These are phyloP conservation scores for Combretum micranthum DNA, from an alignment of 345 rosid genomes.

Conservation along the genomic window DNA sequence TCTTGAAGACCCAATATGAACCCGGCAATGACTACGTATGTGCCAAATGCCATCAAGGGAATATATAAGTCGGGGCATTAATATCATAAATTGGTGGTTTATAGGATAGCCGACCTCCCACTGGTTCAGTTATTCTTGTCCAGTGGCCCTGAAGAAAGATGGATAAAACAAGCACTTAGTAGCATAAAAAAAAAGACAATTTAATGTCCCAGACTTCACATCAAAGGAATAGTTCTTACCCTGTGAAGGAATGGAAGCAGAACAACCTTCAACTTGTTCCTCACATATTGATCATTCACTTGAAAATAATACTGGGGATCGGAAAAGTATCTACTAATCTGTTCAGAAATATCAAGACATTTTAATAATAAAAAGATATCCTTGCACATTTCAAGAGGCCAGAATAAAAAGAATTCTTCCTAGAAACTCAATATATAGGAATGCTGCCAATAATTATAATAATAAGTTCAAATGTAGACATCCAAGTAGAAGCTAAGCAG, in stretches of 20 bases:
- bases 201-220: neutral
- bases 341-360: conserved; percentile 6
- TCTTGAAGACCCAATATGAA: conserved; percentile 50
- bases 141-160: conserved; percentile 45
- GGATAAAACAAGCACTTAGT: too few species aligned
- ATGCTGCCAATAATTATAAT: too few species aligned
- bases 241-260: conserved; percentile 88
- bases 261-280: conserved; percentile 94
- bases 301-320: conserved; percentile 97
- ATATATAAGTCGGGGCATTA: conserved; percentile 80
- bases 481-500: too few species aligned
- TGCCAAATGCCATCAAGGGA: conserved; percentile 66
- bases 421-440: too few species aligned
- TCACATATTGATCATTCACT: conserved; percentile 95
- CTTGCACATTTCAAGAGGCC: too few species aligned
- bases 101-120: conserved; percentile 59
- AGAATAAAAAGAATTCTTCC: too few species aligned
- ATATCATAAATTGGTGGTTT: conserved; percentile 64
- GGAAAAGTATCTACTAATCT: conserved; percentile 87
- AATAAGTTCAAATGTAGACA: too few species aligned
- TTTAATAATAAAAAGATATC: too few species aligned
- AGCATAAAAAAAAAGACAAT: neutral
- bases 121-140: conserved; percentile 65
- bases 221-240: conserved; percentile 24
- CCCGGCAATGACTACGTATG: conserved; percentile 63